These are phyloP conservation scores for Coniochaeta ligniaria DNA, from an alignment of 2,329 filamentous ascomycete genomes.

Conservation along the genomic window DNA sequence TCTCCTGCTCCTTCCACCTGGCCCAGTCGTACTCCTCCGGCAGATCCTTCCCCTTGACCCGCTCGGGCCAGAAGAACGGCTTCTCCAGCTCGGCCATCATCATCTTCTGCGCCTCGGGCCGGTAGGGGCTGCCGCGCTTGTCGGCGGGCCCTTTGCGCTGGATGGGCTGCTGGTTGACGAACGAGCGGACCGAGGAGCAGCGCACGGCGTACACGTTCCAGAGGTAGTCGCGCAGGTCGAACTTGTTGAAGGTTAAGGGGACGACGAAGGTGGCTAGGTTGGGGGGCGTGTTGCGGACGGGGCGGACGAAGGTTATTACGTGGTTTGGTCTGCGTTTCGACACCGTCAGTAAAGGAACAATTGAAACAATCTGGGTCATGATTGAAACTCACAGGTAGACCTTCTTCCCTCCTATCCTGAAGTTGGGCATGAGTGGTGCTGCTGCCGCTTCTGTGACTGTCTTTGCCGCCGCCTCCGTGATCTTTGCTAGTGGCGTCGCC, in stretches of 20 bases:
- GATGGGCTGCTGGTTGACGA: conserved; percentile 60
- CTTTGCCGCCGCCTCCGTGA: conserved; percentile 8
- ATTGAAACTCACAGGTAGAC: conserved; percentile 43
- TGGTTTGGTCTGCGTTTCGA: conserved; percentile 62
- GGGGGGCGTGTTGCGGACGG: conserved; percentile 62
- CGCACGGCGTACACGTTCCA: conserved; percentile 77
- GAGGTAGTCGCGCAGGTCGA: conserved; percentile 93
- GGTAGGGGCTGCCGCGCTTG: conserved; percentile 50
- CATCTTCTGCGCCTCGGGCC: conserved; percentile 71
- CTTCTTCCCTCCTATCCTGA: conserved; percentile 44
- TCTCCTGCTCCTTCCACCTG: conserved; percentile 45
- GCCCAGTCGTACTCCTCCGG: conserved; percentile 54
- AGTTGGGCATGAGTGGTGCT: conserved; percentile 28
- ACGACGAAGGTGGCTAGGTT: conserved; percentile 86
- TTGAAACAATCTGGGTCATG: not conserved
- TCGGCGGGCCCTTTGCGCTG: conserved; percentile 28
- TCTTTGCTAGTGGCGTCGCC: conserved; percentile 3
- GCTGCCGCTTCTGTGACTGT: conserved; percentile 25
- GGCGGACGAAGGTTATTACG: conserved; percentile 68
- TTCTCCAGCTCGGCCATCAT: conserved; percentile 89
- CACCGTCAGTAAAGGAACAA: not conserved
- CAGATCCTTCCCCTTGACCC: conserved; percentile 54
- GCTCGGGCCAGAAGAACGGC: conserved; percentile 82
- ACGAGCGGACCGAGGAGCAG: conserved; percentile 67
- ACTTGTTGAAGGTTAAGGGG: conserved; percentile 87